Percentiles rank a stretch among this genome's conserved stretches.
Evolutionary conservation across 768 basidiomycete genomes (phyloP).

Genomic region (Serendipita sp.): DNA sequence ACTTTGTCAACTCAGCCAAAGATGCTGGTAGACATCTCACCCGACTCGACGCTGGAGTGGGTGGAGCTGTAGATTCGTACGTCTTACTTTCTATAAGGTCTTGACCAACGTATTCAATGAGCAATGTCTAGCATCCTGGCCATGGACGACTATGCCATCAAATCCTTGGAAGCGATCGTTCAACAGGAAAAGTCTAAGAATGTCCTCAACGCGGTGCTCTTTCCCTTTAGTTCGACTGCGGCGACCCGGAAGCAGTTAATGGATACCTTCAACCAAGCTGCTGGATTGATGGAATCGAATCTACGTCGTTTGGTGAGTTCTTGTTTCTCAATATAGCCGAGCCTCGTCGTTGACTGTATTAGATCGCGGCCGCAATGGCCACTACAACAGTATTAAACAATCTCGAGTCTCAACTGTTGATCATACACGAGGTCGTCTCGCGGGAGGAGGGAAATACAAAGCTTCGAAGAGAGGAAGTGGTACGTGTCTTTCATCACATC

Average conservation of each 20-base stretch:
- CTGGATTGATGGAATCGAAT: slow-evolving; percentile 2
- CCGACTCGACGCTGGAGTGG: background rate
- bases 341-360: background rate
- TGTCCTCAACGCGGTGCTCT: background rate
- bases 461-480: background rate
- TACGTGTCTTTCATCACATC: background rate
- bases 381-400: background rate
- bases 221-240: background rate
- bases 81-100: background rate
- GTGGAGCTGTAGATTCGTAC: slow-evolving; percentile 3
- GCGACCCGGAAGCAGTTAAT: background rate
- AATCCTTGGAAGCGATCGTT: background rate
- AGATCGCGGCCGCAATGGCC: background rate
- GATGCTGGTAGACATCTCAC: slow-evolving; percentile 1
- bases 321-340: background rate
- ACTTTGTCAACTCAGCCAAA: background rate
- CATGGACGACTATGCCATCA: slow-evolving; percentile 4
- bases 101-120: background rate
- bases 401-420: background rate
- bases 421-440: slow-evolving; percentile 3
- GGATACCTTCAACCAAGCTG: slow-evolving; percentile 2
- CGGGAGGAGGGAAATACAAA: slow-evolving; percentile 5
- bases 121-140: background rate
- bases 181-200: background rate
- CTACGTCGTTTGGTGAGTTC: background rate